Conservation (phyloP, 208 protist genomes). For the Leishmania major region DNA sequence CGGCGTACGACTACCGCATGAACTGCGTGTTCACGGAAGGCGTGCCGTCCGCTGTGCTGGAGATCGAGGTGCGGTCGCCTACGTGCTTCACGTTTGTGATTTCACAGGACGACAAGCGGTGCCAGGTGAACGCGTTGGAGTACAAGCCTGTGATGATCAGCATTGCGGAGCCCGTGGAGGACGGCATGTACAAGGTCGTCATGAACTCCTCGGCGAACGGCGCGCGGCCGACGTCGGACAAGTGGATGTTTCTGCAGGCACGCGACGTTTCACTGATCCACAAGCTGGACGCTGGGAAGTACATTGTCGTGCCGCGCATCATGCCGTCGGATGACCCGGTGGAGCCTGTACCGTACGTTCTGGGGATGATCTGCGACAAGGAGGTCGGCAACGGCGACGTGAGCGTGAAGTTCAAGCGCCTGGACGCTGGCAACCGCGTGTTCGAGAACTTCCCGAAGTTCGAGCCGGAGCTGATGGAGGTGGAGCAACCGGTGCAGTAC, state of each 20-base stretch:
- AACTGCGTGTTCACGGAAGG: constrained; percentile 68
- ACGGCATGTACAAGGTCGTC: constrained; percentile 61
- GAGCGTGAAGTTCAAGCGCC: constrained; percentile 56
- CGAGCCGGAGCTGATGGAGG: constrained; percentile 44
- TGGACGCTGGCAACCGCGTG: constrained; percentile 69
- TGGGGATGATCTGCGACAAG: constrained; percentile 60
- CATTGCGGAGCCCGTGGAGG: constrained; percentile 55
- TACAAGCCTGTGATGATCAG: constrained; percentile 88
- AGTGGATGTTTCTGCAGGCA: constrained; percentile 84
- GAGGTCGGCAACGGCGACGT: constrained; percentile 57
- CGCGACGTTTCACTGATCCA: constrained; percentile 78
- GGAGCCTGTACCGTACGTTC: constrained; percentile 50
- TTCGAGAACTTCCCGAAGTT: constrained; percentile 89
- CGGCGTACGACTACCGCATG: constrained; percentile 80
- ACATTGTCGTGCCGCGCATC: constrained; percentile 75
- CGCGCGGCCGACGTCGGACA: constrained; percentile 53
- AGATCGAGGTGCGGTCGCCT: constrained; percentile 63
- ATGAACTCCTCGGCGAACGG: constrained; percentile 79
- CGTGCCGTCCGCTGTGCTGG: constrained; percentile 67
- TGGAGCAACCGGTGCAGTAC: constrained; percentile 55
- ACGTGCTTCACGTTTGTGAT: constrained; percentile 76
- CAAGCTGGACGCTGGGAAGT: constrained; percentile 71
- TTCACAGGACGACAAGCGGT: constrained; percentile 77
- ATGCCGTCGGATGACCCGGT: constrained; percentile 39
- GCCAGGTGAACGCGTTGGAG: constrained; percentile 36